Evolutionary conservation across 2,329 filamentous ascomycete species (phyloP), one percentile per base, ranked within the genome.

Genomic region (Metarhizium humberi): DNA sequence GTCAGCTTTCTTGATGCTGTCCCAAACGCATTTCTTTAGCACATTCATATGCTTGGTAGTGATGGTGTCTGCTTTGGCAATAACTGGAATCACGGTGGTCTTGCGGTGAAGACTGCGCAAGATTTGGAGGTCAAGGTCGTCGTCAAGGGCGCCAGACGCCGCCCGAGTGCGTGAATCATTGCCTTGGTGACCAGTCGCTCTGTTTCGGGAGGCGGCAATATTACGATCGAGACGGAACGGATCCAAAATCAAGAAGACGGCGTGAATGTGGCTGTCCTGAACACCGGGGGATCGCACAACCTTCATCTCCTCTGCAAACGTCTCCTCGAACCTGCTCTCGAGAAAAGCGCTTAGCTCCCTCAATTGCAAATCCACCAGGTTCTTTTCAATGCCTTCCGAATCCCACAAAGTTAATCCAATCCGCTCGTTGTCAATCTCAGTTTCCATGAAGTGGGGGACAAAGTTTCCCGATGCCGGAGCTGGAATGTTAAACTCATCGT

Each of bases 311-410:
- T 99, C 94, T 51, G 84, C 84, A 69, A 99, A 95, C 0, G 94
- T 97, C 66, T 99, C 94, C 70, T 99, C 92, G 63, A 99, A 99
- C 71, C 97, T 97, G 76, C 88, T 92, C 76, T 99, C 94, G 57
- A 99, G 77, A 74, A 99, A 99, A 8, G 87, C 81, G 38, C 88
- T 86, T 77, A 97, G 92, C 68, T 95, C 90, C 58, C 92, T 85
- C 61, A 99, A 78, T 72, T 99, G 94, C 61, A 97, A 81, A 69
- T 97, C 94, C 52, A 96, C 91, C 40, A 97, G 83, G 64, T 90
- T 94, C 79, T 92, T 95, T 73, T 99, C 92, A 55, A 99, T 75
- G 1, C 94, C 94, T 65, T 94, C 87, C 0, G 94, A 97, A 69
- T 99, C 94, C 94, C 94, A 99, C 36, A 99, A 75, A 0, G 94